Percentiles rank a stretch among this genome's conserved stretches.
Evolutionary conservation across 1,284 basidiomycete species (phyloP).

Genomic region (Takashimella tepidaria): DNA sequence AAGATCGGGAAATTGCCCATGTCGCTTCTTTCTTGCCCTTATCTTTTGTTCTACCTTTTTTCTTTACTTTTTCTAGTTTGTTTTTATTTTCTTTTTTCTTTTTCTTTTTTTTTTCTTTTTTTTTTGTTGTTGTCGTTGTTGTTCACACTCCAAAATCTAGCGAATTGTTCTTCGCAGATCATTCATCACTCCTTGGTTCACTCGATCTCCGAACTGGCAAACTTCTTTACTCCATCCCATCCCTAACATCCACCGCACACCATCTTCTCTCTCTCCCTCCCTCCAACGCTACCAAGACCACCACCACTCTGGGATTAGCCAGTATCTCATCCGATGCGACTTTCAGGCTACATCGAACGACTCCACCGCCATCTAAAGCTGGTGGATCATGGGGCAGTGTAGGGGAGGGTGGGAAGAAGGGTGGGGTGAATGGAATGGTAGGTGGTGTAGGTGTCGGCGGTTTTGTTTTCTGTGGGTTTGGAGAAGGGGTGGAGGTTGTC

Average conservation of each 20-base stretch:
- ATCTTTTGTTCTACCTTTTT: too few species aligned
- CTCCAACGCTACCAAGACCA: too few species aligned
- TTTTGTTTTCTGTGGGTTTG: slow-evolving; percentile 54
- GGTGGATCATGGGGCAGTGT: slow-evolving; percentile 53
- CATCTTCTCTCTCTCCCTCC: slow-evolving; percentile 32
- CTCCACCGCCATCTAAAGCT: slow-evolving; percentile 52
- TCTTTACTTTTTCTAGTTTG: too few species aligned
- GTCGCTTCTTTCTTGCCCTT: too few species aligned
- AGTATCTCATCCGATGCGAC: slow-evolving; percentile 43
- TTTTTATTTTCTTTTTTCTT: too few species aligned
- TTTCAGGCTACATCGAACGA: slow-evolving; percentile 65
- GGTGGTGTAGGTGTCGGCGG: slow-evolving; percentile 58
- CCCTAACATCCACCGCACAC: slow-evolving; percentile 35
- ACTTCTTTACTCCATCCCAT: slow-evolving; percentile 62
- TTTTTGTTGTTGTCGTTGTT: too few species aligned
- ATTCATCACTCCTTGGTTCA: slow-evolving; percentile 62
- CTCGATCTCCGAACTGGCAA: slow-evolving; percentile 71
- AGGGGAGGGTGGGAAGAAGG: slow-evolving; percentile 56
- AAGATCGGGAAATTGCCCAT: too few species aligned
- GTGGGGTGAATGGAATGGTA: slow-evolving; percentile 61
- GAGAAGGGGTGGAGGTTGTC: slow-evolving; percentile 48
- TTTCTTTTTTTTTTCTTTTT: too few species aligned
- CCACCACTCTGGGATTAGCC: slow-evolving; percentile 25
- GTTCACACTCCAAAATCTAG: too few species aligned
- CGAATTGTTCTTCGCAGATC: slow-evolving; percentile 70